phyloP scores from a whole-genome alignment of 352 stramenopile genomes.

The Globisporangium spinosum region DNA sequence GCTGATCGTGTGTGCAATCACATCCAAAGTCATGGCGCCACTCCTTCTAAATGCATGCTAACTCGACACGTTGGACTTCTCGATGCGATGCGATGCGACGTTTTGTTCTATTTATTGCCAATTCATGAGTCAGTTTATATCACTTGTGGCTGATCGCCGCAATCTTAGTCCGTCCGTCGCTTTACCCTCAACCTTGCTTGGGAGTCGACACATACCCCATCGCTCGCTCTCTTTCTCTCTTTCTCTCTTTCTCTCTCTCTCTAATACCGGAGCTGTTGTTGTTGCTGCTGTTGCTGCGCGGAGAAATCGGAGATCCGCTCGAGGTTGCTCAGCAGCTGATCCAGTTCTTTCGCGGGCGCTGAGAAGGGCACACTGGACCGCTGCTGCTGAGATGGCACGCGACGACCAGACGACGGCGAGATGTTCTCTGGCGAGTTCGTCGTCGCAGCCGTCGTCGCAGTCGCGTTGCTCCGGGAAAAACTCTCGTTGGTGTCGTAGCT shows the following conservation, averaged over 20 bases:
- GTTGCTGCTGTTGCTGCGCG: slow-evolving; percentile 20
- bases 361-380: slow-evolving; percentile 12
- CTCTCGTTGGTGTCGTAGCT: slow-evolving; percentile 7
- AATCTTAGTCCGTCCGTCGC: background rate
- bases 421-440: slow-evolving; percentile 1
- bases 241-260: background rate
- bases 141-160: background rate
- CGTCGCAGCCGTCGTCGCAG: slow-evolving; percentile 6
- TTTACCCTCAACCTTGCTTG: background rate
- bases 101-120: background rate
- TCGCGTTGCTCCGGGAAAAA: slow-evolving; percentile 7
- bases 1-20: background rate
- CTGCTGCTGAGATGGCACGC: slow-evolving; percentile 8
- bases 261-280: slow-evolving; percentile 8
- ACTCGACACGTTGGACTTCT: background rate
- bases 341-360: slow-evolving; percentile 49
- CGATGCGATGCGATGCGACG: background rate
- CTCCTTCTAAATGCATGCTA: background rate
- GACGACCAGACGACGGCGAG: slow-evolving; percentile 11
- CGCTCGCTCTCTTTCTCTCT: background rate
- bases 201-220: too few species aligned
- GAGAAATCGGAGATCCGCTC: slow-evolving; percentile 71
- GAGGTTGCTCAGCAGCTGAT: slow-evolving; percentile 61
- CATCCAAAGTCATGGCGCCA: background rate
- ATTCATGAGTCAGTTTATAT: background rate